Base-by-base conservation (phyloP, 306 rosid species). In the Nissolia schottii region DNA sequence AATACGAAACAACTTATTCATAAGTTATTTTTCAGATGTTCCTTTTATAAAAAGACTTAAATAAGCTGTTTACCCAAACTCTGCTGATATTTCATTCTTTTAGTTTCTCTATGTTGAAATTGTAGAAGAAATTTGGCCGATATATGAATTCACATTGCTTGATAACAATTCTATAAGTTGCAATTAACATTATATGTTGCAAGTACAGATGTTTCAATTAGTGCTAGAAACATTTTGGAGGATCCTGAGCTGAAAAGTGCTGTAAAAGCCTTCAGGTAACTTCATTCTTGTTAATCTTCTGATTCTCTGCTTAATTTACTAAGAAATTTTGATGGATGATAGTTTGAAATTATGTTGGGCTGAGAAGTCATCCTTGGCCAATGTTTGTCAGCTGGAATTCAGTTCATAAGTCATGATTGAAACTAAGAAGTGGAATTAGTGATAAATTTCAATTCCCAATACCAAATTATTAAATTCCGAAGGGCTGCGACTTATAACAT, bases 171-270 rank as follows among this genome's bases (percentile, higher is more conserved):
- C 38, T 27, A 4, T 22, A 25, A 24, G 16, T n/a, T 64, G 56
- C 38, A 27, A n/a, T 64, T 9, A n/a, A 7, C 9, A 25, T 23
- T n/a, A 18, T 76, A 25, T 55, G 59, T 66, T 68, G 70, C 72
- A 10, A 28, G 73, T 81, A 77, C 88, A 93, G 98, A 87, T 82
- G 92, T 84, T 78, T 96, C 98, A 90, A 67, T 86, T 93, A 77
- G n/a, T n/a, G n/a, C n/a, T n/a, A n/a, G n/a, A n/a, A n/a, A n/a
- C n/a, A n/a, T n/a, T n/a, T n/a, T n/a, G n/a, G n/a, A n/a, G n/a
- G n/a, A n/a, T n/a, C n/a, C n/a, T n/a, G n/a, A n/a, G n/a, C n/a
- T n/a, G n/a, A 90, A 90, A 90, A 78, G 23, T 85, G 97, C 96
- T 41, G 97, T 93, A 45, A 93, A 90, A 81, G 74, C 92, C 66